phyloP scores from a whole-genome alignment of 2,329 filamentous ascomycete genomes.

The Ophiosphaerella herpotricha region DNA sequence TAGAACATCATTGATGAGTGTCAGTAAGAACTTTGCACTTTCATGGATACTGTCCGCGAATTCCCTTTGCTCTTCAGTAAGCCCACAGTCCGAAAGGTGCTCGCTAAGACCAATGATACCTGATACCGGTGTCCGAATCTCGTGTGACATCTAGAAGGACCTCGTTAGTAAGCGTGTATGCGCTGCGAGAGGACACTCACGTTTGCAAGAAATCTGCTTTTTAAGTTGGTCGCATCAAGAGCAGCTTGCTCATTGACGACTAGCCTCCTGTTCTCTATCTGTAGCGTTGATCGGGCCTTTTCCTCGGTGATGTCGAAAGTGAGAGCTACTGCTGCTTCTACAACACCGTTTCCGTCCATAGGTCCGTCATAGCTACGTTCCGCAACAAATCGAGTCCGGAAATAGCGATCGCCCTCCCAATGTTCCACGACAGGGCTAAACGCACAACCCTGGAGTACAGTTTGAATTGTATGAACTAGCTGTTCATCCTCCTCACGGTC shows the following conservation, averaged over 20 bases:
- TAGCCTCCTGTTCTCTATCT: slow-evolving; percentile 8
- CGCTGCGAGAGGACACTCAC: not conserved
- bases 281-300: slow-evolving; percentile 5
- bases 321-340: slow-evolving; percentile 6
- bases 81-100: slow-evolving; percentile 5
- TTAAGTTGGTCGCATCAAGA: slow-evolving; percentile 8
- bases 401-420: slow-evolving; percentile 8
- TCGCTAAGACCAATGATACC: slow-evolving; percentile 15
- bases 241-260: slow-evolving; percentile 7
- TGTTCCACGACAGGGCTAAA: slow-evolving; percentile 8
- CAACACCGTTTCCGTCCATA: not conserved
- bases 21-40: slow-evolving; percentile 58
- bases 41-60: slow-evolving; percentile 58
- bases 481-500: not conserved
- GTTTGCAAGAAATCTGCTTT: slow-evolving; percentile 14
- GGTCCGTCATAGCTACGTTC: slow-evolving; percentile 1
- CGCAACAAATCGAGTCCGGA: slow-evolving; percentile 11
- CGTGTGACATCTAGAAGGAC: slow-evolving; percentile 13
- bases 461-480: slow-evolving; percentile 6
- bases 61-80: slow-evolving; percentile 8
- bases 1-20: slow-evolving; percentile 53
- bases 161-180: not conserved
- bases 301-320: slow-evolving; percentile 12
- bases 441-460: slow-evolving; percentile 3
- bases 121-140: slow-evolving; percentile 13